Evolutionary conservation across 306 rosid species (phyloP).

Genomic region (Albizia julibrissin): DNA sequence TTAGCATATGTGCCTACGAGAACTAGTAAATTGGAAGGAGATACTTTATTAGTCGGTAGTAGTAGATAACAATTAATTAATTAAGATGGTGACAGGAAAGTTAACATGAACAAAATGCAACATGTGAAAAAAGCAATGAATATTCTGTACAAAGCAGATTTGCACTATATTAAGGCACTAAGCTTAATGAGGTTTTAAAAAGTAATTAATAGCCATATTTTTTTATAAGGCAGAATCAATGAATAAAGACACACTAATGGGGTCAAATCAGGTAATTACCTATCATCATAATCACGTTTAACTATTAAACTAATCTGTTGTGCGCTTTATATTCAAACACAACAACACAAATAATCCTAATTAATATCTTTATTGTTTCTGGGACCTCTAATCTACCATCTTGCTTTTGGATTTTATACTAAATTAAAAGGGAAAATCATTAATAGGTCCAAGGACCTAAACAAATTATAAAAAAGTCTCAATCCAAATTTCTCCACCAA

Average conservation of each 20-base stretch:
- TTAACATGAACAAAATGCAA: slow-evolving; percentile 8
- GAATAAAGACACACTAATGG: slow-evolving; percentile 36
- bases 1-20: too few relatives aligned
- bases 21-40: background rate
- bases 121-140: slow-evolving; percentile 37
- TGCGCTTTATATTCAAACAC: slow-evolving; percentile 17
- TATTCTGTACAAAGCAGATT: slow-evolving; percentile 15
- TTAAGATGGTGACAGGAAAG: slow-evolving; percentile 16
- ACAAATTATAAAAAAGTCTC: too few relatives aligned
- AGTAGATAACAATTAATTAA: background rate
- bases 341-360: slow-evolving; percentile 1
- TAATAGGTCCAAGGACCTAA: too few relatives aligned
- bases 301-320: slow-evolving; percentile 23
- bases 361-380: slow-evolving; percentile 34
- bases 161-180: slow-evolving; percentile 21
- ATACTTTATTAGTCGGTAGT: background rate
- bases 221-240: slow-evolving; percentile 25
- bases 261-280: slow-evolving; percentile 46
- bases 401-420: background rate
- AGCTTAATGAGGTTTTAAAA: background rate
- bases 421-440: too few relatives aligned
- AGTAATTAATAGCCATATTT: background rate
- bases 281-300: slow-evolving; percentile 26
- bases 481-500: too few relatives aligned
- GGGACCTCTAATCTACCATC: slow-evolving; percentile 24